Base-by-base conservation (phyloP, 768 basidiomycete genomes). In the Lactarius hatsudake region DNA sequence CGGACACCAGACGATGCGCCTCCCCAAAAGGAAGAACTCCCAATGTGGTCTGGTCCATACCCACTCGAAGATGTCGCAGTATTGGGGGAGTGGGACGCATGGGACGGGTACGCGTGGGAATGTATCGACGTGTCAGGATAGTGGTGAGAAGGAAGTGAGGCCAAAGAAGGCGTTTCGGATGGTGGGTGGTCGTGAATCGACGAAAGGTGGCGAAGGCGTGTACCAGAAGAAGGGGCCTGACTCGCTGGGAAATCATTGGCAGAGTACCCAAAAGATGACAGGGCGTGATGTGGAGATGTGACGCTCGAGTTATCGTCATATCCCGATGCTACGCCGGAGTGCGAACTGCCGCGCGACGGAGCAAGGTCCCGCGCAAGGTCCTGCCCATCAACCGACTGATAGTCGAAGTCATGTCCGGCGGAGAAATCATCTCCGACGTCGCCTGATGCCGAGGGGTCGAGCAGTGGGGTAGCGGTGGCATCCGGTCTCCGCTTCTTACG, bases 401-500 rank as follows among this genome's bases (percentile, higher is more conserved):
- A 82, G 51, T 77, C 79, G 62, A 75, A 71, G 28, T 71, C 69
- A 8, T 68, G 69, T 3, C 53, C 34, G 40, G 54, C 48, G 26
- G 69, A 30, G 20, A 71, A 69, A 59, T 70, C 71, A 69, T 81
- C 82, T 13, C 74, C 69, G 15, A 71, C 60, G 53, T 81, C 81
- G 12, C 67, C 76, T 23, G 64, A 68, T 55, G 74, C 70, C 28
- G 76, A 72, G 20, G 73, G 69, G 62, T 78, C 79, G 18, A 74
- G 66, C n/a, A 78, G 67, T 53, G 69, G 67, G 55, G 76, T 73
- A 54, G 72, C 64, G 12, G 73, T 66, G 32, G 73, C 66, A 63
- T 83, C 83, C 0, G 77, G 65, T 67, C 78, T 81, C 65, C 84
- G 80, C 73, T 82, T 84, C 73, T 86, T 89, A 72, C 93, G 86